Percentiles rank a stretch among this genome's conserved stretches.
Conservation (phyloP, 768 basidiomycete genomes). For the Termitomyces sp. region DNA sequence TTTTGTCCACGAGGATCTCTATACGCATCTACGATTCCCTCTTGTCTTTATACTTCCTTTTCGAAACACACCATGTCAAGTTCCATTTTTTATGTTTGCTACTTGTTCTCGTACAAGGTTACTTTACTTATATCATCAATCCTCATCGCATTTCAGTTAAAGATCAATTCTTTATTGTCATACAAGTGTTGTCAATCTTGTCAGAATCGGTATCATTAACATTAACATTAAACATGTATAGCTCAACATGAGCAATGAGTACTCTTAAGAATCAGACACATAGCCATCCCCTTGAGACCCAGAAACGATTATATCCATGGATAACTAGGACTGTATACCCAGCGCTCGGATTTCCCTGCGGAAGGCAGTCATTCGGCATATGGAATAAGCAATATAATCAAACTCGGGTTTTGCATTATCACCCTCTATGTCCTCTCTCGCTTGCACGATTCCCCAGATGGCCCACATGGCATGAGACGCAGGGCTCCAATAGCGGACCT, state of each 20-base stretch:
- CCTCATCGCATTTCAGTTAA: conserved; percentile 33
- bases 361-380: conserved; percentile 60
- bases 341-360: conserved; percentile 46
- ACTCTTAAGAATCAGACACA: neutral
- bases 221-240: neutral
- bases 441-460: conserved; percentile 92
- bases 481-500: conserved; percentile 86
- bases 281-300: neutral
- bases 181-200: neutral
- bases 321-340: conserved; percentile 21
- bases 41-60: conserved; percentile 9
- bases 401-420: conserved; percentile 67
- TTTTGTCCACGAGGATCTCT: conserved; percentile 16
- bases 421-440: conserved; percentile 64
- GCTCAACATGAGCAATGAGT: neutral
- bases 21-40: conserved; percentile 13
- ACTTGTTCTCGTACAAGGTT: conserved; percentile 27
- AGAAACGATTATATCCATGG: neutral
- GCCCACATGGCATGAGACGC: conserved; percentile 91
- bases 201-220: neutral
- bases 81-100: conserved; percentile 26
- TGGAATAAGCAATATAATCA: conserved; percentile 84
- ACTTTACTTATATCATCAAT: conserved; percentile 37
- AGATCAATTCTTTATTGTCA: conserved; percentile 41
- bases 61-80: conserved; percentile 16